Base-by-base conservation (phyloP, 169 alveolate species). In the Plasmodium knowlesi region DNA sequence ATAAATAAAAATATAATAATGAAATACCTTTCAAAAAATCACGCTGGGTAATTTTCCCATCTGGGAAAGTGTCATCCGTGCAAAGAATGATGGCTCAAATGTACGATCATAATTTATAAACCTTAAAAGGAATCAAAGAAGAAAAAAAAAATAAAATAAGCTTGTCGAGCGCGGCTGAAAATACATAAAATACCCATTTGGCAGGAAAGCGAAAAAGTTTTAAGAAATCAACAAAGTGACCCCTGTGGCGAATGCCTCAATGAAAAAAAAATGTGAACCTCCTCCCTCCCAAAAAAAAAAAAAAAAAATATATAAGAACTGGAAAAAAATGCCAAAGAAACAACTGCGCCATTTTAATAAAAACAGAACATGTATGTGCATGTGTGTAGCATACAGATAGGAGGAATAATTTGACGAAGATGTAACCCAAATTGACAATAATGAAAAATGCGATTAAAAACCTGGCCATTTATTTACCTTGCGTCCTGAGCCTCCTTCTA, bases 381-480 rank as follows among this genome's bases (percentile, higher is more conserved):
- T 12, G 30, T 9, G 53, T 73, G 50, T 37, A 78, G 32, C 78
- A 80, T 28, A 88, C 43, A 79, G 81, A 86, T 67, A 37, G 76
- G 76, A 28, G 30, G 76, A 67, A 22, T n/a, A 67, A 8, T 67
- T 67, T 67, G 37, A 67, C 41, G 22, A 34, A 74, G 34, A 74
- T 34, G 54, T 78, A 79, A 32, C 81, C 32, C 32, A 5, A 88
- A 78, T 30, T 22, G 14, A 72, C 54, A 61, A 79, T 76, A 85
- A 88, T 88, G 94, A 88, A 88, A 76, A 78, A 88, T 88, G 94
- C 34, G 50, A 61, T 32, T 61, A 39, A 46, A 67, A 78, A 54
- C 30, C 12, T 88, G 43, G 79, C 22, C 53, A 12, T 57, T 37
- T 88, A 53, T 88, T 54, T 46, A 37, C 37, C 72, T 39, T 78